Evolutionary conservation across 176 grass and related monocot species (phyloP), one percentile per base, ranked within the genome.

Genomic region (Themeda triandra): DNA sequence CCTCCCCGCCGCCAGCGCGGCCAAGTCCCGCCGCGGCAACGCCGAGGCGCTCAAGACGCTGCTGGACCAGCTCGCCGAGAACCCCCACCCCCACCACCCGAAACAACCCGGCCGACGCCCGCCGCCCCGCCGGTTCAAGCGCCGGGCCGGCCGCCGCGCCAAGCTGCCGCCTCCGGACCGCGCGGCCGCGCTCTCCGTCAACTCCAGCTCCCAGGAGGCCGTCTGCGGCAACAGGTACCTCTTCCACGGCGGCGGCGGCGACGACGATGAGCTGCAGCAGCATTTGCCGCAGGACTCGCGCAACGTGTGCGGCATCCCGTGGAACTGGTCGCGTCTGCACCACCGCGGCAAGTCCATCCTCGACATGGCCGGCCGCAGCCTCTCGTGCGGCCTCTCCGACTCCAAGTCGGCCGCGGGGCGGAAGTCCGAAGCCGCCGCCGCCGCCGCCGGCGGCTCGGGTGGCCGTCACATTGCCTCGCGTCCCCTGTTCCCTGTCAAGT

Each of bases 251-350:
- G 83, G 1, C 49, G 72, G 40, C 66, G 84, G 88, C 37, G 56
- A 63, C 18, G 77, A 33, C 17, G 77, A 91, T 28, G 62, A 86
- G 73, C 42, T 94, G 78, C 90, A 78, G 58, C 78, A 89, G 60
- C 92, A 92, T 25, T 65, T 86, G 71, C 31, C 87, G 29, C 80
- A 89, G 63, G 89, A 82, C 79, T 93, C 83, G 10, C 89, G 87
- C 59, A 93, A 94, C 89, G 93, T 96, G 67, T 98, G 93, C 67
- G 93, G 96, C 62, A 94, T 98, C 70, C 96, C 96, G 0, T 98
- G 87, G 89, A 98, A 94, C 86, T 98, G 96, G 96, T 98, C 96
- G 1, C 89, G 93, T 37, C 91, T 98, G 79, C 96, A 96, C 86
- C 67, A 94, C 87, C 90, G 87, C 62, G 88, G 96, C 74, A 99